Evolutionary conservation across 2,329 filamentous ascomycete genomes (phyloP).

Genomic region (Drechslerella coelobrocha): DNA sequence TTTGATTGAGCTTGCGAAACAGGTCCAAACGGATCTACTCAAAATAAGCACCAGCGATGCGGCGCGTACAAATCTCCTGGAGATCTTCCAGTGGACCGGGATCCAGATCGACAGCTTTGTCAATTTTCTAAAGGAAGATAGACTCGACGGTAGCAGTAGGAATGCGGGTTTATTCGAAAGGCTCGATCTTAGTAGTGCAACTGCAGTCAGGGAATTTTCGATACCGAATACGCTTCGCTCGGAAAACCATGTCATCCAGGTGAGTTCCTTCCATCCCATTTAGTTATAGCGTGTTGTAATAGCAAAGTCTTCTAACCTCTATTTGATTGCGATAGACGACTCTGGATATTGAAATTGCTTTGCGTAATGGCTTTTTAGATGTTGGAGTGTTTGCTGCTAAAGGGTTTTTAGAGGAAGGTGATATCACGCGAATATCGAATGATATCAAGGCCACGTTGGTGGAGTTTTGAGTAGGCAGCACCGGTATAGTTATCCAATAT

Average conservation of each 20-base stretch:
- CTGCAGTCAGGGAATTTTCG: conserved; percentile 12
- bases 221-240: conserved; percentile 30
- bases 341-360: conserved; percentile 38
- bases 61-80: conserved; percentile 68
- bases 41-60: conserved; percentile 66
- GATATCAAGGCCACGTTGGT: conserved; percentile 51
- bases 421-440: conserved; percentile 57
- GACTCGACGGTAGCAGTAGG: conserved; percentile 24
- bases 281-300: too few relatives aligned
- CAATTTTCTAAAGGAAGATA: conserved; percentile 67
- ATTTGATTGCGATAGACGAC: conserved; percentile 22
- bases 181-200: conserved; percentile 18
- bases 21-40: conserved; percentile 73
- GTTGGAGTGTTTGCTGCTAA: conserved; percentile 64
- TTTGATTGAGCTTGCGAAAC: conserved; percentile 64
- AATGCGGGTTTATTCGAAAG: conserved; percentile 29
- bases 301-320: conserved; percentile 18
- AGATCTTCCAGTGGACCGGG: conserved; percentile 78
- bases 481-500: not conserved
- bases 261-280: conserved; percentile 9
- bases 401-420: conserved; percentile 59
- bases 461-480: conserved; percentile 15
- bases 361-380: conserved; percentile 41
- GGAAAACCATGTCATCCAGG: conserved; percentile 28
- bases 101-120: conserved; percentile 74